Conservation (phyloP, 805 yeast genomes). For the Citeromyces nyonsensis region DNA sequence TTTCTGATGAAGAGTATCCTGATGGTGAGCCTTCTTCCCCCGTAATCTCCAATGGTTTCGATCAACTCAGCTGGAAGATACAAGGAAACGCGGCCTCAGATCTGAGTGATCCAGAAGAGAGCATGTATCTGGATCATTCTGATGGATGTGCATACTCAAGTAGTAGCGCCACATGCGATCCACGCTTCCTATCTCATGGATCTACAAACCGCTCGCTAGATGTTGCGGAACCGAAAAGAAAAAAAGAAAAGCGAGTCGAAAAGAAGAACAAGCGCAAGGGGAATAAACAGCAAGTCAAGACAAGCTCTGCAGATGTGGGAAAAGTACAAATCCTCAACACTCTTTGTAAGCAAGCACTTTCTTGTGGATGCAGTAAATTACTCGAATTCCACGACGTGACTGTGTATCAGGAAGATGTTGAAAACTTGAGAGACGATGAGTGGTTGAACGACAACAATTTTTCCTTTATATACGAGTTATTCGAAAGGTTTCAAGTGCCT, state of each 20-base stretch:
- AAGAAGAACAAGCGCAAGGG: slow-evolving; percentile 2
- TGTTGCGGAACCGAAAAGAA: slow-evolving; percentile 6
- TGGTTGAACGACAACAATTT: slow-evolving; percentile 68
- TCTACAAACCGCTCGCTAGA: slow-evolving; percentile 3
- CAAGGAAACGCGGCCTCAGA: slow-evolving; percentile 3
- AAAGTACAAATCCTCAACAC: slow-evolving; percentile 6
- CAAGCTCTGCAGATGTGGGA: slow-evolving; percentile 4
- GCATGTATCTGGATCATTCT: slow-evolving; percentile 10
- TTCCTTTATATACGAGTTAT: slow-evolving; percentile 42
- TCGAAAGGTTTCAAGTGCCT: slow-evolving; percentile 17
- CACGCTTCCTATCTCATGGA: no score
- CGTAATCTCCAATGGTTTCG: slow-evolving; percentile 23
- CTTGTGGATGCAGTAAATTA: slow-evolving; percentile 12
- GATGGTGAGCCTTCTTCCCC: background rate
- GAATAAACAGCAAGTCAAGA: slow-evolving; percentile 1
- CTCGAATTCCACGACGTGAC: slow-evolving; percentile 42
- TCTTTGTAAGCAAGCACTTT: slow-evolving; percentile 5
- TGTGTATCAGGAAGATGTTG: slow-evolving; percentile 40
- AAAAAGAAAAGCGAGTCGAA: slow-evolving; percentile 2
- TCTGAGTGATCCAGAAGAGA: slow-evolving; percentile 9
- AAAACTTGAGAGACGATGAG: slow-evolving; percentile 42
- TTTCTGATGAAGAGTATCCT: slow-evolving; percentile 1
- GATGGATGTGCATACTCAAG: slow-evolving; percentile 3
- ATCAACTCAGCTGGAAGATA: slow-evolving; percentile 7
- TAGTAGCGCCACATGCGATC: no score